A percentile compares a stretch with the other conserved stretches of the same genome.
These are phyloP conservation scores for Microbotryomycetes sp. DNA, from an alignment of 1,284 basidiomycete genomes.

Conservation along the genomic window DNA sequence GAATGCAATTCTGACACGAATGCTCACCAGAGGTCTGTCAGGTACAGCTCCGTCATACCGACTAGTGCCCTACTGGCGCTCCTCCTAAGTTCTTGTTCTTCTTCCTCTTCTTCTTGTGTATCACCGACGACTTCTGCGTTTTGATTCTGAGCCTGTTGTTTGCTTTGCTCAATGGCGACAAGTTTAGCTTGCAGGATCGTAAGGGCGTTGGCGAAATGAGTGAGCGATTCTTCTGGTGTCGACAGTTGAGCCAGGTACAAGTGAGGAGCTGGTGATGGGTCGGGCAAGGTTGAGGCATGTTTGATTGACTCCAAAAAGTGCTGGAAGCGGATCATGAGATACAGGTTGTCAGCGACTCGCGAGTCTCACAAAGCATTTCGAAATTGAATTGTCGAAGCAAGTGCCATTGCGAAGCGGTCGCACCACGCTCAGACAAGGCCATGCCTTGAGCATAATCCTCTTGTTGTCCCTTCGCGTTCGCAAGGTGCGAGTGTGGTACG, in stretches of 20 bases:
- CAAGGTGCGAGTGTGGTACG: constrained; percentile 50
- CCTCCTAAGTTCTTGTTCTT: constrained; percentile 54
- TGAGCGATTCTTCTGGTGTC: constrained; percentile 67
- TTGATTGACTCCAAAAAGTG: constrained; percentile 59
- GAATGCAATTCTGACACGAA: too few relatives aligned
- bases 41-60: constrained; percentile 92
- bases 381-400: constrained; percentile 3
- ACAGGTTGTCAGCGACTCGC: neutral
- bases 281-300: constrained; percentile 55
- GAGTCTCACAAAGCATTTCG: neutral
- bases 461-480: too few relatives aligned
- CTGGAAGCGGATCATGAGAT: constrained; percentile 44
- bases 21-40: constrained; percentile 85
- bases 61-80: constrained; percentile 78
- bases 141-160: constrained; percentile 30
- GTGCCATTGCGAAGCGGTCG: neutral
- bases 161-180: constrained; percentile 40
- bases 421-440: neutral
- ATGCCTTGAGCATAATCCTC: constrained; percentile 7
- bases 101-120: constrained; percentile 54
- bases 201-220: constrained; percentile 73
- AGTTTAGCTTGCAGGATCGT: constrained; percentile 64
- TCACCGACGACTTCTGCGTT: constrained; percentile 51
- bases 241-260: constrained; percentile 84
- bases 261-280: constrained; percentile 70